A percentile compares a stretch with the other conserved stretches of the same genome.
Conservation (phyloP, 1,139 yeast species). For the Scheffersomyces segobiensis region DNA sequence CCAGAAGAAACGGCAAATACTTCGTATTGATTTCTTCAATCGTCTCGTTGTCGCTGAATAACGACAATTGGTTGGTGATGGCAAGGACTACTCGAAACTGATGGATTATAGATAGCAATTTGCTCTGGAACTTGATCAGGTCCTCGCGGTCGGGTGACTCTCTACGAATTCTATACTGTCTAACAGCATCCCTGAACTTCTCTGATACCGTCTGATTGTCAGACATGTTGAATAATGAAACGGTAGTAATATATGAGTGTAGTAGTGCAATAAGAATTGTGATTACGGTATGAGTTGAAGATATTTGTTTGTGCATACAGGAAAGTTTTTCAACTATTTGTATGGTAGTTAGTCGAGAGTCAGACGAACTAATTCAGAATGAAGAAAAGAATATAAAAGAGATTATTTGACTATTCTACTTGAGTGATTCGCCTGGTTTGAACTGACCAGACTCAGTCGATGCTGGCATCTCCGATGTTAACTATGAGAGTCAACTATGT, state of each 20-base stretch:
- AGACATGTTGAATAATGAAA: not conserved
- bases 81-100: conserved; percentile 29
- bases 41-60: conserved; percentile 63
- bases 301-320: not conserved
- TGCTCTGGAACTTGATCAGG: conserved; percentile 24
- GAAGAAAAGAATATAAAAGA: too few relatives aligned
- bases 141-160: conserved; percentile 23
- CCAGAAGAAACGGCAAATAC: conserved; percentile 54
- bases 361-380: too few relatives aligned
- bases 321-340: not conserved
- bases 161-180: conserved; percentile 6
- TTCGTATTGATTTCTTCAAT: conserved; percentile 57
- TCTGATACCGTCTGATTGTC: conserved; percentile 14
- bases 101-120: conserved; percentile 19
- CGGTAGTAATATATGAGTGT: not conserved
- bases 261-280: not conserved
- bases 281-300: not conserved
- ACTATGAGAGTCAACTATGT: too few relatives aligned
- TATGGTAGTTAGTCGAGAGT: too few relatives aligned
- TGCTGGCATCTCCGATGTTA: too few relatives aligned
- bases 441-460: too few relatives aligned
- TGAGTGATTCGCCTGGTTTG: too few relatives aligned
- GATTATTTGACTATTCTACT: too few relatives aligned
- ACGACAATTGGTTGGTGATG: conserved; percentile 24
- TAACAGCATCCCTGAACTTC: conserved; percentile 14